Evolutionary conservation across 352 stramenopile genomes (phyloP).

Genomic region (Saprolegnia diclina): DNA sequence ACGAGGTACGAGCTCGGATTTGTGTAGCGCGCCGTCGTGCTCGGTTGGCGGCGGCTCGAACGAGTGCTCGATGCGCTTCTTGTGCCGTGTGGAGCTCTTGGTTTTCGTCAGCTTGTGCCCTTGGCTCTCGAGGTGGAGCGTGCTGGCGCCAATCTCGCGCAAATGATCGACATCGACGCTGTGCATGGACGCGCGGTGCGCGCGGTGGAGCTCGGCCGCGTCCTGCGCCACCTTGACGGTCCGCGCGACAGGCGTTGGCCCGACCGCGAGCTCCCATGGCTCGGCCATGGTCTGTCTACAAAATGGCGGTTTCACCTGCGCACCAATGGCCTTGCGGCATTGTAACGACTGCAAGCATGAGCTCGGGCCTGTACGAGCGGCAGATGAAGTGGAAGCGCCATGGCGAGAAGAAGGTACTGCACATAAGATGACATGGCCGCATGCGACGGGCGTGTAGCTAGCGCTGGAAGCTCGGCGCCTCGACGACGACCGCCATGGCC

Average conservation of each 20-base stretch:
- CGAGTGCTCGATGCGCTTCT: constrained; percentile 19
- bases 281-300: constrained; percentile 21
- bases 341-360: background rate
- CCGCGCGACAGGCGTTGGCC: constrained; percentile 40
- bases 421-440: too few species aligned
- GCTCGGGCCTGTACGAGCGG: constrained; percentile 11
- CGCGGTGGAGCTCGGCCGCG: constrained; percentile 43
- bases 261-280: constrained; percentile 48
- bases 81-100: constrained; percentile 29
- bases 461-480: constrained; percentile 43
- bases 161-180: constrained; percentile 52
- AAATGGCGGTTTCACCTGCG: background rate
- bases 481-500: constrained; percentile 34
- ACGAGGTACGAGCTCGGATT: constrained; percentile 51
- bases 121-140: constrained; percentile 49
- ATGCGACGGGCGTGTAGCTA: constrained; percentile 29
- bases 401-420: constrained; percentile 16
- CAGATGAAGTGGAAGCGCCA: constrained; percentile 29
- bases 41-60: constrained; percentile 41
- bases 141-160: constrained; percentile 51
- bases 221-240: constrained; percentile 50
- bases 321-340: background rate
- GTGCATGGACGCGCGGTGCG: constrained; percentile 53
- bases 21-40: constrained; percentile 37
- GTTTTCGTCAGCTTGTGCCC: constrained; percentile 36